Base-by-base conservation (phyloP, 2,329 filamentous ascomycete genomes). In the Sclerotinia nivalis region DNA sequence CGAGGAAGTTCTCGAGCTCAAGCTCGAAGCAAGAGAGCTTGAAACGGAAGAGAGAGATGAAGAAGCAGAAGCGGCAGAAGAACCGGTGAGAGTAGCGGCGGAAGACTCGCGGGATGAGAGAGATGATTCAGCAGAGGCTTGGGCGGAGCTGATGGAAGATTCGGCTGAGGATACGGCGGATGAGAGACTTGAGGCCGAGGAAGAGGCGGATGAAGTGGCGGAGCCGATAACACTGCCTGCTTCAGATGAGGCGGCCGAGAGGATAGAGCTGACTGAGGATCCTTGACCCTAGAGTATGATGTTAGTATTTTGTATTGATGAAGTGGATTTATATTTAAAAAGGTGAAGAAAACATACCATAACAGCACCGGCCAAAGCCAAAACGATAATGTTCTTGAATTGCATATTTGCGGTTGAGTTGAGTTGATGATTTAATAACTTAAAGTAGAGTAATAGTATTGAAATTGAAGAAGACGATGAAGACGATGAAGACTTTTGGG, bases 361-460 rank as follows among this genome's bases (percentile, higher is more conserved):
- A 59, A 73, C 74, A 34, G 71, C 61, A 37, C 72, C 71, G 73
- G 73, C 74, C 55, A 76, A 68, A 71, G 75, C 75, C 71, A 76
- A 69, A 60, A 77, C 61, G 69, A 73, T 22, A 45, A 73, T 15
- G 69, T 74, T 75, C 70, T 75, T 76, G 73, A 76, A 74, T 72
- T 77, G 76, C 76, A 77, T 77, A n/a, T 71, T 69, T 64, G 66
- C 58, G 66, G 58, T 62, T 31, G 13, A 34, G 20, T 37, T 22
- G 22, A 56, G 10, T 56, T 56, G 54, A 15, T n/a, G 22, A 45
- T 34, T 15, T 22, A 15, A 22, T 22, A 55, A 55, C 25, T 55
- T 34, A 8, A 25, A 37, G 59, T 61, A 20, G 15, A 15, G 40
- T 43, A 43, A 5, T 5, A 9, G 28, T 56, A 40, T 37, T 59